Evolutionary conservation across 2,329 filamentous ascomycete species (phyloP).

Genomic region (Ophiocordyceps camponoti-leonardi): DNA sequence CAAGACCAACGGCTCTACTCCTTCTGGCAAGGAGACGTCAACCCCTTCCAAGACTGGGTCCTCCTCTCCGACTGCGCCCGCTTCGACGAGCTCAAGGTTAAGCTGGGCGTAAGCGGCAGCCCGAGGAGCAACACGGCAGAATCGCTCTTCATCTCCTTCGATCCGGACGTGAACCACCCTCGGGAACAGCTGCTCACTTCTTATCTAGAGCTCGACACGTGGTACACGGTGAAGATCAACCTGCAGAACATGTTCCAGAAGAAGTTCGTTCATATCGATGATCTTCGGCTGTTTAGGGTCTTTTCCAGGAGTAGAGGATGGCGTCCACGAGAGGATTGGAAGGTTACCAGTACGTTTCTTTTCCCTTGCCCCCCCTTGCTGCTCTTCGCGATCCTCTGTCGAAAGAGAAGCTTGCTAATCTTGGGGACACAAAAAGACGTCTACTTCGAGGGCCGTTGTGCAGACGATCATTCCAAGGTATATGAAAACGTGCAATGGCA

Average conservation of each 20-base stretch:
- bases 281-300: neutral
- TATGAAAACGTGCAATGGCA: neutral
- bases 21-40: neutral
- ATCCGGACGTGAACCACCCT: neutral
- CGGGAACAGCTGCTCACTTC: neutral
- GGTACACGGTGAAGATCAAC: neutral
- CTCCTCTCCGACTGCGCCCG: neutral
- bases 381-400: too few species aligned
- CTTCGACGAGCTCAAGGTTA: neutral
- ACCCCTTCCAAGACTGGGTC: neutral
- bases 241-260: neutral
- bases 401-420: too few species aligned
- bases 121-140: neutral
- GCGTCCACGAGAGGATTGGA: neutral
- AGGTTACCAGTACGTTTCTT: neutral
- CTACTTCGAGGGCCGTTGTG: neutral
- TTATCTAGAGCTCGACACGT: neutral
- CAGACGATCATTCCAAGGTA: neutral
- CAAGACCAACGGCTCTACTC: neutral
- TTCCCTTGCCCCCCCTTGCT: too few species aligned
- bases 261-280: neutral
- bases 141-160: neutral
- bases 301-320: neutral
- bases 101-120: neutral
- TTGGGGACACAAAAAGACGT: neutral